These are phyloP conservation scores for Xylaria castorea DNA, from an alignment of 495 filamentous ascomycete species.

Conservation along the genomic window DNA sequence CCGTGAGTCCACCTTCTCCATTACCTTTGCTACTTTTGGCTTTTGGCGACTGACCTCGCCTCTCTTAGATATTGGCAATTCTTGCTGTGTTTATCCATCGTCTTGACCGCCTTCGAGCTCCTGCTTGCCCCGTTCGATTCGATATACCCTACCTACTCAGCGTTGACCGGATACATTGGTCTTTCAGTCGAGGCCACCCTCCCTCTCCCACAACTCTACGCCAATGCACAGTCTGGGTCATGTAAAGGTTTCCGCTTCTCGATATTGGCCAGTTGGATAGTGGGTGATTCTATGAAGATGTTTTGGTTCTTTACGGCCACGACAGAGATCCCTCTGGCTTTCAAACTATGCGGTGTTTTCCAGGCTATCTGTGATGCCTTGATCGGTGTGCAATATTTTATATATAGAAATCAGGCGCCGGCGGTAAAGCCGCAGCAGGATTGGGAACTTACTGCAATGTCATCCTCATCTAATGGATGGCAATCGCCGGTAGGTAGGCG, in stretches of 20 bases:
- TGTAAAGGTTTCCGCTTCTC: constrained; percentile 91
- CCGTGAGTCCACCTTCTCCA: constrained; percentile 62
- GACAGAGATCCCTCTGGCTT: constrained; percentile 79
- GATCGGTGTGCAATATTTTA: constrained; percentile 83
- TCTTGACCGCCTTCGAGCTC: constrained; percentile 72
- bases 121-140: constrained; percentile 67
- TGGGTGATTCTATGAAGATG: constrained; percentile 95
- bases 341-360: constrained; percentile 91
- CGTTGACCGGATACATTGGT: constrained; percentile 79
- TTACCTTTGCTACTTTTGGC: background rate
- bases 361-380: constrained; percentile 86
- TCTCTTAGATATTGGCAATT: constrained; percentile 83
- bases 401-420: constrained; percentile 70
- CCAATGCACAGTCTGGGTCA: constrained; percentile 77
- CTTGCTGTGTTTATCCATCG: constrained; percentile 71
- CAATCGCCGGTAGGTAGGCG: constrained; percentile 45
- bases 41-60: constrained; percentile 20
- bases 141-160: constrained; percentile 70
- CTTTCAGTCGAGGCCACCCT: constrained; percentile 88
- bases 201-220: constrained; percentile 85
- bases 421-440: constrained; percentile 38
- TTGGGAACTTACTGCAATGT: constrained; percentile 32
- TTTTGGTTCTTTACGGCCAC: constrained; percentile 84
- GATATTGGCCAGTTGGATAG: constrained; percentile 85
- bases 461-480: constrained; percentile 40